Evolutionary conservation across 192 early-diverging fungal genomes (phyloP).

Genomic region (Podila clonocystis): DNA sequence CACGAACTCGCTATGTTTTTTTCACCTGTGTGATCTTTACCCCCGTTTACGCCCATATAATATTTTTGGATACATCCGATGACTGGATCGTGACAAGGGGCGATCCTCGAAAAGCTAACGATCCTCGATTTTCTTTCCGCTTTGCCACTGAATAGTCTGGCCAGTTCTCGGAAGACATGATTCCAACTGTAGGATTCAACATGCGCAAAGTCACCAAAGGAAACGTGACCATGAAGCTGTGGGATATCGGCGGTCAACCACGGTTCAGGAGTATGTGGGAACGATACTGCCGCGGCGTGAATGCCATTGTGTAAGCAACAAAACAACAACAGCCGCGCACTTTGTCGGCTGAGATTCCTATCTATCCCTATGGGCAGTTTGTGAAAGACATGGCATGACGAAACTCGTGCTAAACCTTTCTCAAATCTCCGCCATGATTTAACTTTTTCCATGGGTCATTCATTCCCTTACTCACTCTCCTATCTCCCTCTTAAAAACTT

Average conservation of each 20-base stretch:
- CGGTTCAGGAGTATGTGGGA: conserved; percentile 98
- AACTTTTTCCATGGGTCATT: no score
- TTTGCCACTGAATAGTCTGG: conserved; percentile 62
- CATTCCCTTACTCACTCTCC: not conserved
- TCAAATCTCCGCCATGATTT: no score
- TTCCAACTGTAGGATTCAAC: conserved; percentile 99
- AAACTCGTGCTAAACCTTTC: no score
- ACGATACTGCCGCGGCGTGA: conserved; percentile 89
- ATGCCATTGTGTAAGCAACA: conserved; percentile 91
- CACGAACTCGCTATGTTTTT: no score
- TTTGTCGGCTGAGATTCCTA: not conserved
- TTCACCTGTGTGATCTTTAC: no score
- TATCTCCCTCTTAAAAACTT: not conserved
- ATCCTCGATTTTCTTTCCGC: not conserved
- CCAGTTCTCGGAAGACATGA: conserved; percentile 89
- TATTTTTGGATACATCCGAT: not conserved
- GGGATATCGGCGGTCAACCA: conserved; percentile 99
- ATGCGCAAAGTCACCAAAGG: conserved; percentile 96
- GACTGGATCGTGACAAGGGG: not conserved
- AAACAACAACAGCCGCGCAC: not conserved
- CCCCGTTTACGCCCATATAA: no score
- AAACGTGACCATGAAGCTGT: conserved; percentile 97
- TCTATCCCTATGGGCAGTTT: no score
- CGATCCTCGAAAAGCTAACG: conserved; percentile 1
- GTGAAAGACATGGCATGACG: no score